phyloP scores from a whole-genome alignment of 2,329 filamentous ascomycete species.

The Cercospora zeae-maydis region DNA sequence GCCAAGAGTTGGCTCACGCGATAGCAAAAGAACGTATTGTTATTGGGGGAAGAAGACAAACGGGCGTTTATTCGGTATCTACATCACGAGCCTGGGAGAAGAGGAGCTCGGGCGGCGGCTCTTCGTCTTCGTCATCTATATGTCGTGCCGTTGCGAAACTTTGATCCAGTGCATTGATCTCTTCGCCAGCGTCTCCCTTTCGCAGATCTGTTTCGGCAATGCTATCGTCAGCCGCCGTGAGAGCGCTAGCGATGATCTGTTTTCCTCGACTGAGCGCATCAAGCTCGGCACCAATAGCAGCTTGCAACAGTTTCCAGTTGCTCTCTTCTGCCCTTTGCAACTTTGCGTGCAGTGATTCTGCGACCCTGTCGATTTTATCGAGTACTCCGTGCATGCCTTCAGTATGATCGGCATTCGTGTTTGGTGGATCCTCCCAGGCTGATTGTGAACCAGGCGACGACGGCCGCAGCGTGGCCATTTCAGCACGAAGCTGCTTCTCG shows the following conservation, averaged over 20 bases:
- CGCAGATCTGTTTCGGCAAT: conserved; percentile 3
- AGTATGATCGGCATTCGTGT: conserved; percentile 20
- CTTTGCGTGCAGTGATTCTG: conserved; percentile 54
- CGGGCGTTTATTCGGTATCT: conserved; percentile 18
- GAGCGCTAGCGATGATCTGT: conserved; percentile 49
- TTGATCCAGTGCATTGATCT: conserved; percentile 35
- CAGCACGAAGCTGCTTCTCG: conserved; percentile 58
- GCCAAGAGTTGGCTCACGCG: neutral
- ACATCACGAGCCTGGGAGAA: conserved; percentile 44
- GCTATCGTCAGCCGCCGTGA: conserved; percentile 22
- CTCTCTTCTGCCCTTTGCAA: conserved; percentile 56
- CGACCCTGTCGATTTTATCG: conserved; percentile 55
- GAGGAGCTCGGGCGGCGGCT: conserved; percentile 49
- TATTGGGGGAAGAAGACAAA: neutral
- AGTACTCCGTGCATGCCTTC: conserved; percentile 42
- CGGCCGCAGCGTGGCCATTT: conserved; percentile 45
- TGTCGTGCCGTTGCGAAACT: conserved; percentile 33
- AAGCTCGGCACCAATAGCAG: conserved; percentile 69
- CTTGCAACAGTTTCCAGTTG: conserved; percentile 71
- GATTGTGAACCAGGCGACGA: conserved; percentile 25
- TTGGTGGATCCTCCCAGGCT: conserved; percentile 31
- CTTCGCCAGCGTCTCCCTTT: conserved; percentile 23
- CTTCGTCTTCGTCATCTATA: conserved; percentile 39
- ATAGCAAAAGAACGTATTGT: neutral
- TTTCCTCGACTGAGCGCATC: conserved; percentile 63